A percentile compares a stretch with the other conserved stretches of the same genome.
Evolutionary conservation across 169 alveolate genomes (phyloP).

Genomic region (Miamiensis avidus): DNA sequence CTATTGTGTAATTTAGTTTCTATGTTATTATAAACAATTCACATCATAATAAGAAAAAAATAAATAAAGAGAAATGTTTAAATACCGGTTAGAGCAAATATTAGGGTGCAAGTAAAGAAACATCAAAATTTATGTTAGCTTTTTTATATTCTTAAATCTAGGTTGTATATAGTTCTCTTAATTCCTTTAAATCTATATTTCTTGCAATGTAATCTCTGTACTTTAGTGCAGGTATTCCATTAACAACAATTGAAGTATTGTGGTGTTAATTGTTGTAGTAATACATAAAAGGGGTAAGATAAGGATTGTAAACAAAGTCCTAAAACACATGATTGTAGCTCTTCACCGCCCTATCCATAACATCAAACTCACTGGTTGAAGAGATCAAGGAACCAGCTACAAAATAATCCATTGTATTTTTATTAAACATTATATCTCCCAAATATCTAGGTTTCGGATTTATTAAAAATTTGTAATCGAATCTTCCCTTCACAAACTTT

Average conservation of each 20-base stretch:
- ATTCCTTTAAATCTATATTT: slow-evolving; percentile 2
- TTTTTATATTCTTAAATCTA: background rate
- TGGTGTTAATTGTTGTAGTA: slow-evolving; percentile 10
- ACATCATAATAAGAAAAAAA: background rate
- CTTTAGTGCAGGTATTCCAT: slow-evolving; percentile 9
- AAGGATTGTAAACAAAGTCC: background rate
- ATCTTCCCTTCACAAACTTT: slow-evolving; percentile 19
- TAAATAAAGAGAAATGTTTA: background rate
- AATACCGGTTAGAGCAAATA: background rate
- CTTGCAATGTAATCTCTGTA: slow-evolving; percentile 15
- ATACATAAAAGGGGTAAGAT: slow-evolving; percentile 18
- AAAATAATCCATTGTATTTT: background rate
- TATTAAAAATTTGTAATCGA: slow-evolving; percentile 21
- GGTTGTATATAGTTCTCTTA: background rate
- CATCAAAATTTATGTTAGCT: background rate
- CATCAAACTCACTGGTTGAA: slow-evolving; percentile 2
- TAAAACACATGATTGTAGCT: slow-evolving; percentile 4
- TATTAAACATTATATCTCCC: slow-evolving; percentile 2
- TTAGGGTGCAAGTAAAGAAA: background rate
- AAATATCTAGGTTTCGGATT: slow-evolving; percentile 19
- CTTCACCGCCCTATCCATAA: background rate
- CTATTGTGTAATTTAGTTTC: slow-evolving; percentile 3
- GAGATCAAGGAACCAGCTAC: slow-evolving; percentile 4
- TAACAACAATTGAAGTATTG: slow-evolving; percentile 2
- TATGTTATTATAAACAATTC: background rate